Percentiles rank a stretch among this genome's conserved stretches.
Evolutionary conservation across 148 eudicot species (phyloP).

Genomic region (Fagopyrum esculentum): DNA sequence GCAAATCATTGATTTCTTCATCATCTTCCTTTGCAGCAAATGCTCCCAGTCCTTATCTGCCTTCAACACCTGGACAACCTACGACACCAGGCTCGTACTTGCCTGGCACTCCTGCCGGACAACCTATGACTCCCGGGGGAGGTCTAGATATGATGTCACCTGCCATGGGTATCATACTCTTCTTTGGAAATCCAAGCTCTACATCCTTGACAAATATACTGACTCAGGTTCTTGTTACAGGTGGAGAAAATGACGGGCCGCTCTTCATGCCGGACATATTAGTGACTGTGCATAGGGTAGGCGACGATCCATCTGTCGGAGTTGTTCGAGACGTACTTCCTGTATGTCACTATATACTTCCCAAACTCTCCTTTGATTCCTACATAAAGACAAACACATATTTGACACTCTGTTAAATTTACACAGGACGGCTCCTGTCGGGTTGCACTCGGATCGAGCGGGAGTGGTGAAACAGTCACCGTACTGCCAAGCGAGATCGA

Average conservation of each 20-base stretch:
- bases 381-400: not conserved
- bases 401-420: not conserved
- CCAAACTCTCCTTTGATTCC: not conserved
- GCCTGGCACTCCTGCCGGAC: slow-evolving; percentile 99
- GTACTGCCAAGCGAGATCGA: slow-evolving; percentile 64
- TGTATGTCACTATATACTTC: slow-evolving; percentile 35
- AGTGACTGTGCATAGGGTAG: slow-evolving; percentile 76
- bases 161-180: slow-evolving; percentile 44
- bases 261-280: slow-evolving; percentile 84
- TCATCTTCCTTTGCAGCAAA: slow-evolving; percentile 42
- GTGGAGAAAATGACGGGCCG: slow-evolving; percentile 80
- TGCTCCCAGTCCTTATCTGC: slow-evolving; percentile 98
- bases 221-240: slow-evolving; percentile 28
- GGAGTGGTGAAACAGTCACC: slow-evolving; percentile 54
- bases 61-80: slow-evolving; percentile 96
- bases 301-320: slow-evolving; percentile 59
- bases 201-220: not conserved
- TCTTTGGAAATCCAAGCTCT: not conserved
- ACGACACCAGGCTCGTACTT: slow-evolving; percentile 91
- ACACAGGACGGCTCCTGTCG: slow-evolving; percentile 82
- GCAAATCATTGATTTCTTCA: not conserved
- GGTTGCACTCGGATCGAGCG: slow-evolving; percentile 69
- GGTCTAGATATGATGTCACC: slow-evolving; percentile 99
- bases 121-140: slow-evolving; percentile 98
- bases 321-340: slow-evolving; percentile 76